Percentiles rank a stretch among this genome's conserved stretches.
These are phyloP conservation scores for Bipolaris zeicola DNA, from an alignment of 2,329 filamentous ascomycete genomes.

Conservation along the genomic window DNA sequence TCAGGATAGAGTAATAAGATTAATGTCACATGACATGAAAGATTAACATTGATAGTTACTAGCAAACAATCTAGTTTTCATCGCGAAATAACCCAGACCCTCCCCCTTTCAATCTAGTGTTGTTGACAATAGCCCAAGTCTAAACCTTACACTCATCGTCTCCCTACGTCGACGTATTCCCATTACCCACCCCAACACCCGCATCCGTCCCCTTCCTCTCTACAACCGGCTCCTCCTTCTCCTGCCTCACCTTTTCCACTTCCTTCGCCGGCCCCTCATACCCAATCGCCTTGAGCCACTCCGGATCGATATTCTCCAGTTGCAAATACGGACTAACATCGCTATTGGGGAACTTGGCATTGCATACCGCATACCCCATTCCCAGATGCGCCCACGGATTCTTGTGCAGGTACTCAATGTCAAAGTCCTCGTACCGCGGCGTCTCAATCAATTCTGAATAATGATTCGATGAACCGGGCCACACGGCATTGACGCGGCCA, in stretches of 20 bases:
- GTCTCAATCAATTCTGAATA: conserved; percentile 50
- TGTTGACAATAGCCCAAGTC: no score
- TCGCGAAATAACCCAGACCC: no score
- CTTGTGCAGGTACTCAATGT: conserved; percentile 48
- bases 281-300: conserved; percentile 47
- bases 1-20: no score
- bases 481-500: conserved; percentile 51
- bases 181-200: neutral
- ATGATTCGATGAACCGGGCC: conserved; percentile 58
- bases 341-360: conserved; percentile 26
- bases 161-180: neutral
- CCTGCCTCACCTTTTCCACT: conserved; percentile 18
- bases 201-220: conserved; percentile 7
- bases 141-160: no score
- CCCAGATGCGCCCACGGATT: conserved; percentile 53
- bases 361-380: conserved; percentile 47
- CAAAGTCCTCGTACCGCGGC: conserved; percentile 53
- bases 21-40: no score
- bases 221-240: conserved; percentile 13
- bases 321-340: conserved; percentile 50
- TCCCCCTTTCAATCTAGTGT: no score
- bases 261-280: conserved; percentile 21
- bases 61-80: no score
- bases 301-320: conserved; percentile 51
- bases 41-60: no score